Evolutionary conservation across 2,329 filamentous ascomycete species (phyloP), one percentile per base, ranked within the genome.

Genomic region (Aquanectria penicillioides): DNA sequence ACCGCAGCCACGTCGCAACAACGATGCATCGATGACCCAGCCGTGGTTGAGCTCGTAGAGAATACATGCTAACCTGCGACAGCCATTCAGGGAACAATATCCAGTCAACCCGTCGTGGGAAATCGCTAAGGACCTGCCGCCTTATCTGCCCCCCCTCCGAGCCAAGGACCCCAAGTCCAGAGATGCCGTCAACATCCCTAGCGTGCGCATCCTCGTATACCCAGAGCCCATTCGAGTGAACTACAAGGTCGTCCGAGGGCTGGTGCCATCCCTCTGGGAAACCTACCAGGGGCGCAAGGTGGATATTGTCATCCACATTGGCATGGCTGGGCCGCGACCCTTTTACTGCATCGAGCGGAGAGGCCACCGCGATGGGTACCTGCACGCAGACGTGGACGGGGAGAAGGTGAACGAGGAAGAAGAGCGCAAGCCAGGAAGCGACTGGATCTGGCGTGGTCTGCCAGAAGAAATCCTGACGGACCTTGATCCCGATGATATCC

Each of bases 31-130:
- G n/a, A n/a, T n/a, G n/a, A n/a, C n/a, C n/a, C n/a, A n/a, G n/a
- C n/a, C n/a, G n/a, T n/a, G n/a, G n/a, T n/a, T n/a, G n/a, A n/a
- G n/a, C n/a, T 11, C 28, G 11, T 10, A 29, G 33, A 17, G 8
- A 10, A 28, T 17, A 31, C 33, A 37, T 55, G 57, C 67, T 70
- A 59, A 71, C 58, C 29, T 22, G 28, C 18, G 40, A 17, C 60
- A 94, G 91, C 89, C 93, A 2, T 97, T 96, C 75, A 88, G 89
- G 67, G 81, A 78, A n/a, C 78, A 89, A 38, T 88, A 89, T 70
- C 86, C 88, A 23, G 78, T 89, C 59, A 97, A 97, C 72, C 92
- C 93, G 8, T 93, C 92, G 3, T 94, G 87, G 83, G 85, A 94
- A 71, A 94, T 97, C 71, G 87, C 90, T 44, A 82, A 81, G 22